Evolutionary conservation across 139 green algal species (phyloP).

Genomic region (Chlorella sp.): DNA sequence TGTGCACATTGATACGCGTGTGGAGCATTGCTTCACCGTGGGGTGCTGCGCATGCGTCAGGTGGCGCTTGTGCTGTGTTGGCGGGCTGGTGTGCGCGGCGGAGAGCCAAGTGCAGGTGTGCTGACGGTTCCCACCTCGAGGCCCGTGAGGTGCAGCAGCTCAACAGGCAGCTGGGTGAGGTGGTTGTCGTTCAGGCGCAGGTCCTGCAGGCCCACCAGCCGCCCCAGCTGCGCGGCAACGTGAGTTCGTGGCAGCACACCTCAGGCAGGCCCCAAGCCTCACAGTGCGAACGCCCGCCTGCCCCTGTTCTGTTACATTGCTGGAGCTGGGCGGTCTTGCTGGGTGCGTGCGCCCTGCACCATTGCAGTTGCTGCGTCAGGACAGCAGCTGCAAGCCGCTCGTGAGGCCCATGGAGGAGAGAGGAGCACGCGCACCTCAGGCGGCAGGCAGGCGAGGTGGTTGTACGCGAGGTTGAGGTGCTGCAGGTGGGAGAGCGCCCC

Average conservation of each 20-base stretch:
- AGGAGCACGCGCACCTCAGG: not conserved
- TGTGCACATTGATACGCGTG: no score
- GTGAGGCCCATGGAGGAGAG: no score
- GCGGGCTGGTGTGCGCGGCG: no score
- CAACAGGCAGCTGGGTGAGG: not conserved
- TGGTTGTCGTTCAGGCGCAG: slow-evolving; percentile 1
- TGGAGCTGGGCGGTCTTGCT: not conserved
- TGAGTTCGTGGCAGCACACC: not conserved
- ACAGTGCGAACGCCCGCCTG: not conserved
- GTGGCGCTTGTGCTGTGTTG: no score
- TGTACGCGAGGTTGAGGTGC: not conserved
- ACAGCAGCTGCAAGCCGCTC: no score
- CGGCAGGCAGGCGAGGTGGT: not conserved
- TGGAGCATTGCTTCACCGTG: no score
- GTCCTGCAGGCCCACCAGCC: not conserved
- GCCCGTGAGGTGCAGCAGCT: not conserved
- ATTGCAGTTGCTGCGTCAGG: no score
- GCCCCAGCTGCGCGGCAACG: not conserved
- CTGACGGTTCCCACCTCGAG: no score
- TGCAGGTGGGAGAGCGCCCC: not conserved
- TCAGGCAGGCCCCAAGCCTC: not conserved
- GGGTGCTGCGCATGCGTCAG: no score
- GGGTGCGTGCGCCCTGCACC: not conserved
- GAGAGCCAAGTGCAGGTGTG: no score
- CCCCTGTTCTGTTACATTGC: not conserved